These are phyloP conservation scores for Coemansia sp. DNA, from an alignment of 192 early-diverging fungal species.

Conservation along the genomic window DNA sequence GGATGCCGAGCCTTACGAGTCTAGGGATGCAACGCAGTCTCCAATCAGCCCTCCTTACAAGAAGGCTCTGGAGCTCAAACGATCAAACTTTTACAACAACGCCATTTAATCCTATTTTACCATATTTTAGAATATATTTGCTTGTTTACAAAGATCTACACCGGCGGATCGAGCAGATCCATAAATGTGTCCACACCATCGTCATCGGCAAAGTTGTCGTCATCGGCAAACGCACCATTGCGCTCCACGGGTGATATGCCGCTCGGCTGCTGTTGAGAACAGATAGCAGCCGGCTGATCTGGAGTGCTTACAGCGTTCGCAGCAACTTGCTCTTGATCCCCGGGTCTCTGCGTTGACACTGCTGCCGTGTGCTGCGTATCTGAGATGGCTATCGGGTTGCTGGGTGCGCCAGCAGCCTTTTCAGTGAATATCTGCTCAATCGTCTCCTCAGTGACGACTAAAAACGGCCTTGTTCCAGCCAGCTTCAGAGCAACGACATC, in stretches of 20 bases:
- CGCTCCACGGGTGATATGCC: neutral
- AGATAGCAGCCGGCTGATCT: neutral
- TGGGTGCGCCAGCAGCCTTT: conserved; percentile 25
- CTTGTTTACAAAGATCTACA: conserved; percentile 4
- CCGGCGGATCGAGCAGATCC: conserved; percentile 19
- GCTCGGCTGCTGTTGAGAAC: neutral
- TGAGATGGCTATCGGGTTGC: conserved; percentile 32
- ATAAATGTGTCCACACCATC: conserved; percentile 8
- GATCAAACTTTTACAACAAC: conserved; percentile 74
- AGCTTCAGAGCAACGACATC: conserved; percentile 40
- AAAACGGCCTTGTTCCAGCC: conserved; percentile 34
- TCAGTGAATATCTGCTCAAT: conserved; percentile 47
- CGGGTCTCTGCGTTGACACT: neutral
- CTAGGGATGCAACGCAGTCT: conserved; percentile 75
- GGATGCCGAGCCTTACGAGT: conserved; percentile 46
- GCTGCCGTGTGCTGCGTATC: conserved; percentile 23
- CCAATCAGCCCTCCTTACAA: conserved; percentile 91
- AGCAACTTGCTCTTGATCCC: neutral
- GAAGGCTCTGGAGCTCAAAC: conserved; percentile 75
- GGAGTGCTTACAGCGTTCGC: too few species aligned
- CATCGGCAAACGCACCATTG: neutral
- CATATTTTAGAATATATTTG: neutral
- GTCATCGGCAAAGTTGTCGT: conserved; percentile 15
- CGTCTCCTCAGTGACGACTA: conserved; percentile 36
- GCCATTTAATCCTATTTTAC: conserved; percentile 3